A percentile compares a stretch with the other conserved stretches of the same genome.
Evolutionary conservation across 129 eudicot species (phyloP).

Genomic region (Scalesia atractyloides): DNA sequence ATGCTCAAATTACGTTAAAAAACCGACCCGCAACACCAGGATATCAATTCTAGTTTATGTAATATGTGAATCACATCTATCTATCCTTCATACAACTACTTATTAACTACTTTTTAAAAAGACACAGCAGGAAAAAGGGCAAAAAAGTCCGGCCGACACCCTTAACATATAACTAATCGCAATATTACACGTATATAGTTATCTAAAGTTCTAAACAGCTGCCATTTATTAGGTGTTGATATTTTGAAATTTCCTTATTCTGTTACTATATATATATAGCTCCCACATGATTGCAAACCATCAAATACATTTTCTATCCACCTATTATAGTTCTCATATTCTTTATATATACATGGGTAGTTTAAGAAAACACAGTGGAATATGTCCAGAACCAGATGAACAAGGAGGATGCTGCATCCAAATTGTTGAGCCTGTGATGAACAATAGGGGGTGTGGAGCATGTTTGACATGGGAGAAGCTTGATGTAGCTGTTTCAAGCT

Average conservation of each 20-base stretch:
- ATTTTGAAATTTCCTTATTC: background rate
- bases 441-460: constrained; percentile 32
- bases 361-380: constrained; percentile 19
- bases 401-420: constrained; percentile 17
- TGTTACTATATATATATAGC: background rate
- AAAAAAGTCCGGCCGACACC: too few species aligned
- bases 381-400: constrained; percentile 31
- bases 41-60: too few species aligned
- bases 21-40: too few species aligned
- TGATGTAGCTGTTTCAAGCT: constrained; percentile 43
- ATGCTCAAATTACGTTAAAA: too few species aligned
- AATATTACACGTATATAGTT: too few species aligned
- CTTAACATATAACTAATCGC: too few species aligned
- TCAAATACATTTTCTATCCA: background rate
- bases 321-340: background rate
- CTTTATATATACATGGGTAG: constrained; percentile 25
- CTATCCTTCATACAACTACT: too few species aligned
- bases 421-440: background rate
- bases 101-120: too few species aligned
- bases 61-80: too few species aligned
- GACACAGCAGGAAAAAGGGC: too few species aligned
- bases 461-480: constrained; percentile 71
- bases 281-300: background rate
- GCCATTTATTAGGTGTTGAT: background rate
- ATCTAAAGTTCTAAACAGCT: background rate